A percentile compares a stretch with the other conserved stretches of the same genome.
These are phyloP conservation scores for Corynascus novoguineensis DNA, from an alignment of 495 filamentous ascomycete genomes.

Conservation along the genomic window DNA sequence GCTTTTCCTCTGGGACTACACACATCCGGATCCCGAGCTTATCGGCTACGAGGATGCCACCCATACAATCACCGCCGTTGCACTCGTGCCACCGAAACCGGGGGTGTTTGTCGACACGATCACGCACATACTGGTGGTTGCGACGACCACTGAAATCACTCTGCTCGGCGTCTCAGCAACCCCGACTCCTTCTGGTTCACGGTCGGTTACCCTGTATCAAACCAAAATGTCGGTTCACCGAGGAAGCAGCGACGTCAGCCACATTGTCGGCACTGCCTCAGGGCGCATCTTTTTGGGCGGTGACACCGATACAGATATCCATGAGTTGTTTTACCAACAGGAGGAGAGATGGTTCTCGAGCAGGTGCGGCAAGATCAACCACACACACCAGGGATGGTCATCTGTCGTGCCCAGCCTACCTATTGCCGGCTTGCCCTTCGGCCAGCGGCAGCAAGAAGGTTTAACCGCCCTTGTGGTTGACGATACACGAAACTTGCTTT, in stretches of 20 bases:
- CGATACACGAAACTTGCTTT: slow-evolving; percentile 79
- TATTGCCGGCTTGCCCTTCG: slow-evolving; percentile 26
- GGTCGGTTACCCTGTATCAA: slow-evolving; percentile 69
- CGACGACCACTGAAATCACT: slow-evolving; percentile 76
- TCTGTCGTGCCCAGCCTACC: slow-evolving; percentile 59
- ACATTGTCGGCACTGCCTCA: slow-evolving; percentile 70
- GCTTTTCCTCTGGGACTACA: slow-evolving; percentile 97
- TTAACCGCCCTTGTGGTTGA: slow-evolving; percentile 77
- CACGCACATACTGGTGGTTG: slow-evolving; percentile 79
- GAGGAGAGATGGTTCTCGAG: slow-evolving; percentile 94
- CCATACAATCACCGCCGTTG: slow-evolving; percentile 78
- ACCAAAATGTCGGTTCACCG: slow-evolving; percentile 73
- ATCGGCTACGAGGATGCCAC: slow-evolving; percentile 86
- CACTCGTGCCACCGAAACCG: slow-evolving; percentile 68
- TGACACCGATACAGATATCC: slow-evolving; percentile 73
- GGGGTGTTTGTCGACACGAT: slow-evolving; percentile 82
- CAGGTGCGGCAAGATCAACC: slow-evolving; percentile 75
- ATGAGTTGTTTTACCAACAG: slow-evolving; percentile 91
- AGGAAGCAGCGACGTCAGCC: slow-evolving; percentile 61
- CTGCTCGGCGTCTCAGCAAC: slow-evolving; percentile 71
- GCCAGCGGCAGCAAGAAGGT: slow-evolving; percentile 44
- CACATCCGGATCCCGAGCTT: slow-evolving; percentile 75
- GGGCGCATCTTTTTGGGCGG: slow-evolving; percentile 92
- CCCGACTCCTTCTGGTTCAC: slow-evolving; percentile 54
- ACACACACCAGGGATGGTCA: slow-evolving; percentile 69